Evolutionary conservation across 805 yeast species (phyloP), one percentile per base, ranked within the genome.

Genomic region (Candida wancherniae): DNA sequence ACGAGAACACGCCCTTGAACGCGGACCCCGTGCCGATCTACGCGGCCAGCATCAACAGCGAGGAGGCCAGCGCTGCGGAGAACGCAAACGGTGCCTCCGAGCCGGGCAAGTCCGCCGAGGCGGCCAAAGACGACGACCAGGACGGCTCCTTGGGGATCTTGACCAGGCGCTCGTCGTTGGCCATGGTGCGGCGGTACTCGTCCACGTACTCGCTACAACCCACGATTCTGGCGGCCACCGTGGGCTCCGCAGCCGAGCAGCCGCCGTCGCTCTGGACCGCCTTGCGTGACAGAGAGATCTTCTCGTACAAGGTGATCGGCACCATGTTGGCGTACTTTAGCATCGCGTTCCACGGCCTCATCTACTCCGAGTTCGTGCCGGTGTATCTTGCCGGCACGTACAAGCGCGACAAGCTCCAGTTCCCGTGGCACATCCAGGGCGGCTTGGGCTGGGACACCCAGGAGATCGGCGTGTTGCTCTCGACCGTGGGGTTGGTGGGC

Each of bases 311-410:
- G 9, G 63, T 61, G 11, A 29, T 57, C 4, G 50, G 50, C 26
- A 46, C 60, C 6, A 55, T 62, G 31, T 15, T 50, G 50, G 35
- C 67, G 51, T 49, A 67, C 45, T 65, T 71, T 30, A 46, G 63
- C 15, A 48, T 67, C 42, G 57, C 74, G n/a, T 59, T 73, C 28
- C 77, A 71, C 46, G 47, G 57, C 9, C 55, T 70, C 10, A 75
- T 72, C 4, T 72, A 57, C 46, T 65, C 68, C 19, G 80, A 75
- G 48, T 71, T 77, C 32, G 45, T 76, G 24, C 82, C 83, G 1
- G 67, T 77, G 3, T 68, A 69, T 33, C 55, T 76, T 10, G 75
- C 80, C 2, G 51, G 57, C 5, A 40, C 47, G 8, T 41, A 50
- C 11, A 33, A 40, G 13, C 36, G 35, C 3, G 51, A 52, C 5